Evolutionary conservation across 2,329 filamentous ascomycete species (phyloP).

Genomic region (Colletotrichum sp.): DNA sequence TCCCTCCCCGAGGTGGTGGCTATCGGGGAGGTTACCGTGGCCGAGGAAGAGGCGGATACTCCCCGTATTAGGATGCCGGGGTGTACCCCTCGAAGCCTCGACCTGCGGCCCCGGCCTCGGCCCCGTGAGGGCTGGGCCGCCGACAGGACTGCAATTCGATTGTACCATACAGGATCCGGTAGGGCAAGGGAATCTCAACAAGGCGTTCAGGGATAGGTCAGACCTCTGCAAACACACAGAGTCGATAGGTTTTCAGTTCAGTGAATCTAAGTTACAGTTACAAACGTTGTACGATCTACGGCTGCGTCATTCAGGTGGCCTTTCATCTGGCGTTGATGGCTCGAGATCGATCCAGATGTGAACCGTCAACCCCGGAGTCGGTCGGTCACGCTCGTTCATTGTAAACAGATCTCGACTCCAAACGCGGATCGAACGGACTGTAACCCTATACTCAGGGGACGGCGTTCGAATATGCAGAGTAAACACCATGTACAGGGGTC

Average conservation of each 20-base stretch:
- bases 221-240: neutral
- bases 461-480: neutral
- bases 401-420: neutral
- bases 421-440: neutral
- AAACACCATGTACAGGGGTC: neutral
- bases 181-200: constrained; percentile 8
- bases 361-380: neutral
- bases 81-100: neutral
- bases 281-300: neutral
- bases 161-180: constrained; percentile 20
- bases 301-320: neutral
- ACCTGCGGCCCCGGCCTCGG: neutral
- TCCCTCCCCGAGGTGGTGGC: constrained; percentile 58
- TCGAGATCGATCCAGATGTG: neutral
- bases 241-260: neutral
- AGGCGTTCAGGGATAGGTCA: constrained; percentile 19
- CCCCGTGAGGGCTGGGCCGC: neutral
- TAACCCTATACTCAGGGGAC: neutral
- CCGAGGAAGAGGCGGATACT: constrained; percentile 67
- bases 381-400: neutral
- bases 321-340: neutral
- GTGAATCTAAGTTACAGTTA: neutral
- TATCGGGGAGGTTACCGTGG: constrained; percentile 73
- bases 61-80: constrained; percentile 61
- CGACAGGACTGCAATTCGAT: constrained; percentile 3